phyloP scores from a whole-genome alignment of 31 red algal species.

The Endocladia muricata region DNA sequence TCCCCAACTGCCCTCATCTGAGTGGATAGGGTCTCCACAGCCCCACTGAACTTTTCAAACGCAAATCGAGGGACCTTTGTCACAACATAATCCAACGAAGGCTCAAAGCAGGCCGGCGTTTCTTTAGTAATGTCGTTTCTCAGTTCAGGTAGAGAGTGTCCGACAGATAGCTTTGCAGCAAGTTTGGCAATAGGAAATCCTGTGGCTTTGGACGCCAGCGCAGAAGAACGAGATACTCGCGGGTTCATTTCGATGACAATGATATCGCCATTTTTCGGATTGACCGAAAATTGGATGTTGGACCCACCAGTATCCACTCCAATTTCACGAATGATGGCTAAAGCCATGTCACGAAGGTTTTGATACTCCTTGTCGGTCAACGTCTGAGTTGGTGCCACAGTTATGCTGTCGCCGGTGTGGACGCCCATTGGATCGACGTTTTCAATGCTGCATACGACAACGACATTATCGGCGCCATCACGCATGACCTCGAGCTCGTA shows the following conservation, averaged over 20 bases:
- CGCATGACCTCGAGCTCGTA: slow-evolving; percentile 99
- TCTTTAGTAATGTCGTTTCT: slow-evolving; percentile 93
- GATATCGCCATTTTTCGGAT: slow-evolving; percentile 85
- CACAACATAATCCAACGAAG: slow-evolving; percentile 96
- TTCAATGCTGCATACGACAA: slow-evolving; percentile 97
- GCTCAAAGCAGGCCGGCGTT: slow-evolving; percentile 96
- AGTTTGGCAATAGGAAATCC: slow-evolving; percentile 99
- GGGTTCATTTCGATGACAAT: slow-evolving; percentile 99
- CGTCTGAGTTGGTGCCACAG: slow-evolving; percentile 94
- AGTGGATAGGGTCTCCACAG: slow-evolving; percentile 70
- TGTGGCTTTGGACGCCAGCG: slow-evolving; percentile 97
- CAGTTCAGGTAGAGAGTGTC: slow-evolving; percentile 72
- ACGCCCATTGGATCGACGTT: slow-evolving; percentile 99
- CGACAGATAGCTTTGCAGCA: slow-evolving; percentile 90
- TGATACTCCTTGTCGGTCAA: slow-evolving; percentile 99
- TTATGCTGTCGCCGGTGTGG: slow-evolving; percentile 99
- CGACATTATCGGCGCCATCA: slow-evolving; percentile 95
- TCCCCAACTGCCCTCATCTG: slow-evolving; percentile 99
- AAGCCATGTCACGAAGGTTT: slow-evolving; percentile 87
- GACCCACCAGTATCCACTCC: slow-evolving; percentile 98
- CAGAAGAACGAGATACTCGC: slow-evolving; percentile 96
- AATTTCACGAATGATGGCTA: slow-evolving; percentile 99
- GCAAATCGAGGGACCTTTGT: slow-evolving; percentile 97
- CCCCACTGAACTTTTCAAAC: slow-evolving; percentile 98
- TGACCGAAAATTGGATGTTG: slow-evolving; percentile 99